Percentiles rank a stretch among this genome's conserved stretches.
Evolutionary conservation across 164 flowering plant species (phyloP).

Genomic region (Vitis cinerea): DNA sequence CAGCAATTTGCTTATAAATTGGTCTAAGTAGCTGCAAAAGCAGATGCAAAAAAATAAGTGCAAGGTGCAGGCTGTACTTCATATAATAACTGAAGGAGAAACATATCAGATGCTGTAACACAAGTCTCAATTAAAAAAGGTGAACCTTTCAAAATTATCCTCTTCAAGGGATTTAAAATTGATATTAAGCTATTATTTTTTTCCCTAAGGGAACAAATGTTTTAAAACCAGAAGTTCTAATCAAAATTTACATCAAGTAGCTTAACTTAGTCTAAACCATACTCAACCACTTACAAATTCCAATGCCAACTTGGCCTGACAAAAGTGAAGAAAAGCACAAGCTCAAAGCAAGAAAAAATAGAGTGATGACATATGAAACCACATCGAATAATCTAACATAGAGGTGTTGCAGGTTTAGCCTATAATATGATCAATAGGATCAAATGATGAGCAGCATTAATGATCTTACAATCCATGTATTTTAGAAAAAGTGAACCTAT

Average conservation of each 20-base stretch:
- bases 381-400: neutral
- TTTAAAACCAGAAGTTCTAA: too few relatives aligned
- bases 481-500: too few relatives aligned
- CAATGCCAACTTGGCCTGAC: neutral
- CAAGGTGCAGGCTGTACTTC: neutral
- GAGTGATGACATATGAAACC: neutral
- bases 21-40: constrained; percentile 90
- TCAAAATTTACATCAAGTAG: too few relatives aligned
- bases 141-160: neutral
- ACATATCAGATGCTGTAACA: neutral
- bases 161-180: neutral
- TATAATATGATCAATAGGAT: neutral
- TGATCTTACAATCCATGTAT: neutral
- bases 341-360: neutral
- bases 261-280: neutral
- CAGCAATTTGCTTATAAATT: constrained; percentile 96
- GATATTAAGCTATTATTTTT: too few relatives aligned
- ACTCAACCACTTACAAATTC: neutral
- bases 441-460: neutral
- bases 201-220: too few relatives aligned
- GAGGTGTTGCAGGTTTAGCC: neutral
- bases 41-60: constrained; percentile 10
- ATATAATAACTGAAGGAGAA: neutral
- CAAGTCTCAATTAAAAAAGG: too few relatives aligned
- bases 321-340: neutral